Conservation (phyloP, 1,284 basidiomycete genomes). For the Rhodotorula sp. region DNA sequence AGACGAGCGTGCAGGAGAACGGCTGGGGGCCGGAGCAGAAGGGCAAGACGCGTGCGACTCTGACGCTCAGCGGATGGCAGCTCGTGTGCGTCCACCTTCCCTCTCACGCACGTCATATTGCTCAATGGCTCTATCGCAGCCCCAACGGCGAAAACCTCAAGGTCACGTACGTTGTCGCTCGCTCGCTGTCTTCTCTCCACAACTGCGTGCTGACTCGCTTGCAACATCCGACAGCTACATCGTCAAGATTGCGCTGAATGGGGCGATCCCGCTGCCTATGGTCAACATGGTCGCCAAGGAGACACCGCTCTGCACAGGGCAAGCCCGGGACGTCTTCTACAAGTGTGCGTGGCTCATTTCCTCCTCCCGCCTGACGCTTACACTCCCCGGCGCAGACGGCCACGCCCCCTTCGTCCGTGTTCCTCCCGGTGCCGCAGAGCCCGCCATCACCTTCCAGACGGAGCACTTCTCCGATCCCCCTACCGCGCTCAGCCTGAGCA, state of each 20-base stretch:
- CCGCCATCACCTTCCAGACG: constrained; percentile 28
- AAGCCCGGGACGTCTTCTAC: constrained; percentile 2
- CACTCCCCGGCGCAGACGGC: constrained; percentile 16
- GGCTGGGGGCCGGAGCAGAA: constrained; percentile 29
- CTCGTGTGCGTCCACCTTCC: constrained; percentile 7
- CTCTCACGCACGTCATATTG: neutral
- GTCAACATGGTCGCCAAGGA: constrained; percentile 32
- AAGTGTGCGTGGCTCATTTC: neutral
- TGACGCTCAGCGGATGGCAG: constrained; percentile 32
- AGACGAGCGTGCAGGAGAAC: constrained; percentile 26
- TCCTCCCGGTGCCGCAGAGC: neutral
- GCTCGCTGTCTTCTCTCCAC: no score
- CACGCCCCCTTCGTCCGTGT: constrained; percentile 35
- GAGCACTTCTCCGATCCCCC: constrained; percentile 30
- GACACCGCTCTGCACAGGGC: constrained; percentile 32
- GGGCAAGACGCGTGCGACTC: constrained; percentile 35
- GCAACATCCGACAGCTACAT: constrained; percentile 12
- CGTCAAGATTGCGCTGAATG: constrained; percentile 37
- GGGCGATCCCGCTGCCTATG: constrained; percentile 27
- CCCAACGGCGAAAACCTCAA: constrained; percentile 25
- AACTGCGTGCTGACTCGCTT: neutral
- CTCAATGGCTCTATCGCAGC: neutral
- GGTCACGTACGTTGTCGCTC: constrained; percentile 12
- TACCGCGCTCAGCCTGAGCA: neutral
- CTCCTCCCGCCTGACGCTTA: no score